Evolutionary conservation across 2,329 filamentous ascomycete species (phyloP).

Genomic region (Coleophoma crateriformis): DNA sequence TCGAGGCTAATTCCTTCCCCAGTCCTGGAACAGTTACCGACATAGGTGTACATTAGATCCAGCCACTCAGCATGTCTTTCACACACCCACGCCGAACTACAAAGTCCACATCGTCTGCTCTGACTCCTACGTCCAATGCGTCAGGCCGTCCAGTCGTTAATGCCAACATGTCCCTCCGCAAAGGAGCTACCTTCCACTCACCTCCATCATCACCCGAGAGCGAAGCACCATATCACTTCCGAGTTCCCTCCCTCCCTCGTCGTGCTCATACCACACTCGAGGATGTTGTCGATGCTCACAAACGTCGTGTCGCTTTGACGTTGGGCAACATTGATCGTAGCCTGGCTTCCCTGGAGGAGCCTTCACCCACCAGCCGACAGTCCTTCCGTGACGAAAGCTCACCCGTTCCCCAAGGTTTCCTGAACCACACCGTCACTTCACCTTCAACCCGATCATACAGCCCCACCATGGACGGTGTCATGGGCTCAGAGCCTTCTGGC

Average conservation of each 20-base stretch:
- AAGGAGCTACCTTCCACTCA: slow-evolving; percentile 60
- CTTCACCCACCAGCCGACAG: slow-evolving; percentile 27
- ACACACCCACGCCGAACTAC: slow-evolving; percentile 27
- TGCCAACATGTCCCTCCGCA: slow-evolving; percentile 56
- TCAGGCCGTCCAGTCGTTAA: slow-evolving; percentile 41
- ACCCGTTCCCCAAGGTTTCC: slow-evolving; percentile 54
- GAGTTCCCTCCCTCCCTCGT: slow-evolving; percentile 40
- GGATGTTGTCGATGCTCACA: slow-evolving; percentile 65
- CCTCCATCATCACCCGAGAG: slow-evolving; percentile 32
- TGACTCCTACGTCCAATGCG: slow-evolving; percentile 37
- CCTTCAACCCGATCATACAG: slow-evolving; percentile 27
- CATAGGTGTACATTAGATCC: slow-evolving; percentile 9
- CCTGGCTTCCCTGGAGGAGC: slow-evolving; percentile 41
- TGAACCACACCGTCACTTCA: slow-evolving; percentile 49
- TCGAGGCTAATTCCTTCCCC: slow-evolving; percentile 19
- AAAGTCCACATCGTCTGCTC: slow-evolving; percentile 31
- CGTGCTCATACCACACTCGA: slow-evolving; percentile 67
- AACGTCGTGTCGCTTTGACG: slow-evolving; percentile 62
- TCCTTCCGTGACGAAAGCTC: slow-evolving; percentile 49
- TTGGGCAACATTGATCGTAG: slow-evolving; percentile 61
- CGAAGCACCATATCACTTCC: slow-evolving; percentile 33
- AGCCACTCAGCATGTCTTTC: slow-evolving; percentile 26
- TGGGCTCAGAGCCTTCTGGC: slow-evolving; percentile 32
- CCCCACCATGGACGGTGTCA: slow-evolving; percentile 29
- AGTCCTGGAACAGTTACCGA: slow-evolving; percentile 14